These are phyloP conservation scores for Alternaria burnsii DNA, from an alignment of 2,329 filamentous ascomycete genomes.

Conservation along the genomic window DNA sequence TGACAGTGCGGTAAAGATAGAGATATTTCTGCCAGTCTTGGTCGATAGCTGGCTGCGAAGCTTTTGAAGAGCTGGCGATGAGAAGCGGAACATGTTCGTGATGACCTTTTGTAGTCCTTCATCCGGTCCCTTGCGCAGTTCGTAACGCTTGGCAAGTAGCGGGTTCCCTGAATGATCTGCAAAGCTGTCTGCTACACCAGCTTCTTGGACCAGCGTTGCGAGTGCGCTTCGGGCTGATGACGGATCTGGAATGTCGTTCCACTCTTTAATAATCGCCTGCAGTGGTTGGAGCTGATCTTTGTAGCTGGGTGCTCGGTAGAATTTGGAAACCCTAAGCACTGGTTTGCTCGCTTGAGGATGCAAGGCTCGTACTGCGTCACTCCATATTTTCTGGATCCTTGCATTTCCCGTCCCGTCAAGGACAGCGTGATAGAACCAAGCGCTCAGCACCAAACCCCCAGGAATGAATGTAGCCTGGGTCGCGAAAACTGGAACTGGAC, in stretches of 20 bases:
- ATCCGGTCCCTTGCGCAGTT: neutral
- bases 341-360: neutral
- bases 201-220: neutral
- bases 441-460: constrained; percentile 39
- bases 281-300: constrained; percentile 3
- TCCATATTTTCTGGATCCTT: constrained; percentile 26
- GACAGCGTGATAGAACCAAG: constrained; percentile 37
- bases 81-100: constrained; percentile 16
- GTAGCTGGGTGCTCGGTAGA: neutral
- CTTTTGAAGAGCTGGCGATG: neutral
- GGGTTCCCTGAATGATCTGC: neutral
- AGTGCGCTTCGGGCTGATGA: constrained; percentile 8
- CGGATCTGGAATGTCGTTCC: neutral
- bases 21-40: neutral
- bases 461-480: constrained; percentile 37
- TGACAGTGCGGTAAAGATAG: constrained; percentile 1
- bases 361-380: neutral
- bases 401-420: constrained; percentile 29
- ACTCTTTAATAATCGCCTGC: neutral
- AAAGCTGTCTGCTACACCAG: neutral
- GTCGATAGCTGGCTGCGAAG: neutral
- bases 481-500: constrained; percentile 29
- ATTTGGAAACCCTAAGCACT: neutral
- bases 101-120: constrained; percentile 15
- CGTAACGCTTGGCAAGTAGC: neutral